Base-by-base conservation (phyloP, 768 basidiomycete genomes). In the Naematelia aurantialba region DNA sequence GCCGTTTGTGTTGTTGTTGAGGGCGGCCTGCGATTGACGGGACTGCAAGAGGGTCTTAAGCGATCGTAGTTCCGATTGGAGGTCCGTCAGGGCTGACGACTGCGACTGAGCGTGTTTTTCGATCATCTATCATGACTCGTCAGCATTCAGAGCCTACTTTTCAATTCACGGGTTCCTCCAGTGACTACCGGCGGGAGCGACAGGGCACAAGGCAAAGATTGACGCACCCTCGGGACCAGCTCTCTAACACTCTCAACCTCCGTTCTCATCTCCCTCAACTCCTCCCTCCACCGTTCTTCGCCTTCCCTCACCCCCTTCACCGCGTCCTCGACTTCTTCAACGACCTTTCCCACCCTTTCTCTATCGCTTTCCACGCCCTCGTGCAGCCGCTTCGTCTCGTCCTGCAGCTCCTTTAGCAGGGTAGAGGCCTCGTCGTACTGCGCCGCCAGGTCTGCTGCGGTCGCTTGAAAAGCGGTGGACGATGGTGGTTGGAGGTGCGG, bases 11-110 rank as follows among this genome's bases (percentile, higher is more conserved):
- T 44, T 12, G 21, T 39, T 45, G 19, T 24, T 45, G 5, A 39
- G 19, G 5, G 44, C 47, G 1, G 61, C 21, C 5, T 47, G 47
- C 8, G 48, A 47, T 63, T 62, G 75, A 17, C 87, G 85, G 63
- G 85, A 89, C 5, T 93, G 81, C 5, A 97, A 79, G 24, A 98
- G 82, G 0, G 92, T 85, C 76, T 97, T 97, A 61, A 98, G 80
- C 0, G 93, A 97, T 72, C 92, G 91, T 69, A 98, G 83, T 73
- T 98, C 94, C 66, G 91, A 86, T 68, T 96, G 92, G 12, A 98
- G 81, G 67, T 97, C 94, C 54, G 82, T 79, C 13, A 97, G 81
- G 1, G 91, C 89, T 60, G 87, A 85, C 21, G 84, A 83, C 76
- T 96, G 91, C 13, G 84, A 82, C 55, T 90, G 87, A 74, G 91